Percentiles rank a stretch among this genome's conserved stretches.
Conservation (phyloP, 2,329 filamentous ascomycete genomes). For the Cladosporium sp. region DNA sequence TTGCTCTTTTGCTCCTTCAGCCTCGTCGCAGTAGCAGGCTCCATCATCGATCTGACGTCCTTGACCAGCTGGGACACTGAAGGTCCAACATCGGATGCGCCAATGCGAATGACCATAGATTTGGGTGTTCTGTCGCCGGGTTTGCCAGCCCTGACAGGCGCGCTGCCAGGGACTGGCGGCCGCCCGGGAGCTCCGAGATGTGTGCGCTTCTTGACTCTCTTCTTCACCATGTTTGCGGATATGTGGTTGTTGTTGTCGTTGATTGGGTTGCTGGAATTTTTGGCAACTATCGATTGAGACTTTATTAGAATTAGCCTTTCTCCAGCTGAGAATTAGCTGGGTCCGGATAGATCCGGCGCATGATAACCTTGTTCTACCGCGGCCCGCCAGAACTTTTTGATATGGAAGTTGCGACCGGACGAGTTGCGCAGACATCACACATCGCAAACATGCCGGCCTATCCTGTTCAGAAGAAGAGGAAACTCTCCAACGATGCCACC, state of each 20-base stretch:
- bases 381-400: not conserved
- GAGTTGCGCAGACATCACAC: not conserved
- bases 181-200: conserved; percentile 70
- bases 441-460: conserved; percentile 40
- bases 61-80: conserved; percentile 88
- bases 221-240: conserved; percentile 64
- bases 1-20: conserved; percentile 89
- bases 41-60: conserved; percentile 92
- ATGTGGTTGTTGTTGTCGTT: conserved; percentile 6
- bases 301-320: conserved; percentile 12
- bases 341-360: conserved; percentile 19
- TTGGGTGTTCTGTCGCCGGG: conserved; percentile 73
- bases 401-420: not conserved
- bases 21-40: conserved; percentile 86
- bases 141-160: conserved; percentile 54
- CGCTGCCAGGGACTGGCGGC: conserved; percentile 51
- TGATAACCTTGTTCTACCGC: conserved; percentile 12
- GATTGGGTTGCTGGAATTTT: conserved; percentile 9
- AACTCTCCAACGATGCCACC: conserved; percentile 34
- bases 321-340: conserved; percentile 7
- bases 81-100: conserved; percentile 87
- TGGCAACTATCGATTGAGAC: conserved; percentile 6
- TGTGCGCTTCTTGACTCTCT: conserved; percentile 84
- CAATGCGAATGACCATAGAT: conserved; percentile 97
- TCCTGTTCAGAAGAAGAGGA: conserved; percentile 46